Conservation (phyloP, 441 rosid genomes). For the Iberis amara region DNA sequence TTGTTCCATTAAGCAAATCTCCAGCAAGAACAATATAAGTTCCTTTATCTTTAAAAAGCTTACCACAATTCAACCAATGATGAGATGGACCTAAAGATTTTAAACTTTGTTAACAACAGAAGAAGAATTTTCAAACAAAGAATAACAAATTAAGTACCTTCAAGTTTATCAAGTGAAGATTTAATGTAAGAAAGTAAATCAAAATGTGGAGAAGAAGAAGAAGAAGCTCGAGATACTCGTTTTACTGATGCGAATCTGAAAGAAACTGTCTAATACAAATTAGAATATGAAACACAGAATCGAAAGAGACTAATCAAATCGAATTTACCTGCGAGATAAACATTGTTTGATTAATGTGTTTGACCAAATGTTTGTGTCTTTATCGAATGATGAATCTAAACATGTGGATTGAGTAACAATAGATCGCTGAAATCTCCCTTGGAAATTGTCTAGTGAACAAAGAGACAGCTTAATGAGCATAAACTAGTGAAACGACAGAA, state of each 20-base stretch:
- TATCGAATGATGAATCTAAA: constrained; percentile 24
- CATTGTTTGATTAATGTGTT: constrained; percentile 24
- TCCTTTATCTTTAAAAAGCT: constrained; percentile 43
- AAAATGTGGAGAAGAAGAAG: constrained; percentile 28
- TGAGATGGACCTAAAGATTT: constrained; percentile 55
- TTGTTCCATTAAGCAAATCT: constrained; percentile 35
- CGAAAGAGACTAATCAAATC: constrained; percentile 1
- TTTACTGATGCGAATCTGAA: constrained; percentile 60
- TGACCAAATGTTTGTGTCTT: constrained; percentile 14
- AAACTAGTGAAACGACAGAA: not conserved
- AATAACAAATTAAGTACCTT: constrained; percentile 39
- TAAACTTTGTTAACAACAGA: constrained; percentile 19
- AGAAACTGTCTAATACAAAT: constrained; percentile 44
- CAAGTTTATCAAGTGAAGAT: constrained; percentile 41
- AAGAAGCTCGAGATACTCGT: constrained; percentile 31
- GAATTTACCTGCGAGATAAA: constrained; percentile 39
- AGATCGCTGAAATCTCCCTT: constrained; percentile 18
- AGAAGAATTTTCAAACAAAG: not conserved
- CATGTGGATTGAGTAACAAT: constrained; percentile 23
- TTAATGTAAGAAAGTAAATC: constrained; percentile 44
- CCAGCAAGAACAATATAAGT: constrained; percentile 52
- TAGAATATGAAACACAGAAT: constrained; percentile 21
- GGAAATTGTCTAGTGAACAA: constrained; percentile 33
- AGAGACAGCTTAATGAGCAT: not conserved
- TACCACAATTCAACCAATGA: constrained; percentile 67